Base-by-base conservation (phyloP, 805 yeast genomes). In the Yarrowia sp. region DNA sequence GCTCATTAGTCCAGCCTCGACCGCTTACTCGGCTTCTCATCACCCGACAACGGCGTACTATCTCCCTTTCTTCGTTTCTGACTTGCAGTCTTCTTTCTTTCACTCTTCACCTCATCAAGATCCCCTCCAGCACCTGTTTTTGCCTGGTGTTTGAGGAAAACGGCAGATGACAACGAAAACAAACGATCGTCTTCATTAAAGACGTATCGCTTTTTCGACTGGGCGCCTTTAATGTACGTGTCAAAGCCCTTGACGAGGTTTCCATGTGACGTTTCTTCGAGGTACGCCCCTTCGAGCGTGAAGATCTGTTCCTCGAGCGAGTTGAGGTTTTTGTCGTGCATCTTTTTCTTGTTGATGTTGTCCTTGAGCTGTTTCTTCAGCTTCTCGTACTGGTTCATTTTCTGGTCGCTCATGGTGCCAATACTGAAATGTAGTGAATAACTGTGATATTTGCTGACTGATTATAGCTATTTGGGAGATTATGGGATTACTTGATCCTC, bases 161-260 rank as follows among this genome's bases (percentile, higher is more conserved):
- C 84, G 0, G 89, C 86, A 9, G 92, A 87, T 70, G 94, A 87
- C 74, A 90, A 79, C 42, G 93, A 87, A 77, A 92, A 92, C 4
- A 92, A 85, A 58, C 96, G 85, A 73, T 92, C 97, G 42, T 88
- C 90, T 70, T 90, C 94, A 0, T 87, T 74, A 34, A 77, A 69
- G 4, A 71, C 71, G 80, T 78, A 84, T 84, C 64, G 82, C 75
- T 69, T 84, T 79, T 77, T 86, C 81, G 74, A 83, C 82, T 76
- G 79, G 66, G 74, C 70, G 47, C 77, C 75, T 66, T 89, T 90
- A 60, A 88, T 82, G 74, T 90, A 89, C 72, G 86, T 89, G 60
- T 93, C 97, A 73, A 92, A 93, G 1, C 98, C 98, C 70, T 89
- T 89, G n/a, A 92, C 89, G 34, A 94, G 88, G 76, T 91, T 93